phyloP scores from a whole-genome alignment of 768 basidiomycete genomes.

The Tylopilus subfusipes region DNA sequence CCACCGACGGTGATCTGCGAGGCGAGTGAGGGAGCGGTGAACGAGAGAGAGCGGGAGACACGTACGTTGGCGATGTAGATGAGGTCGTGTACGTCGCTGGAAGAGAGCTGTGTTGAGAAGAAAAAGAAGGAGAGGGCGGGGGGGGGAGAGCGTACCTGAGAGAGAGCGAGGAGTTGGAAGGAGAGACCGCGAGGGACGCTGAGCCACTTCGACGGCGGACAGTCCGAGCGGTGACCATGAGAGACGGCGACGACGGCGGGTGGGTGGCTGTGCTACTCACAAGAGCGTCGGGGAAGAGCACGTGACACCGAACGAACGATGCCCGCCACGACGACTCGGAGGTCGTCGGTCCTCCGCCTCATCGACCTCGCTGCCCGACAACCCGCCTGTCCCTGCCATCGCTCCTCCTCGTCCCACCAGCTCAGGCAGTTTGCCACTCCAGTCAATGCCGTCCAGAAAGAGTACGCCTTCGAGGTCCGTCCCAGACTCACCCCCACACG shows the following conservation, averaged over 20 bases:
- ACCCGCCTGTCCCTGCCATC: slow-evolving; percentile 76
- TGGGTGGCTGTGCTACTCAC: slow-evolving; percentile 16
- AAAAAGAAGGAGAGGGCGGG: neutral
- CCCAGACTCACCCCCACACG: neutral
- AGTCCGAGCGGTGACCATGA: no score
- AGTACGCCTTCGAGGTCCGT: slow-evolving; percentile 86
- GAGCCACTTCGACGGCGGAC: slow-evolving; percentile 40
- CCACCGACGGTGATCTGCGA: slow-evolving; percentile 65
- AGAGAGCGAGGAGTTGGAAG: slow-evolving; percentile 23
- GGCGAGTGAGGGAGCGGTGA: slow-evolving; percentile 1
- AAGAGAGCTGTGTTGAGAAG: slow-evolving; percentile 14
- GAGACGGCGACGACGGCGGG: neutral
- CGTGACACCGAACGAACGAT: slow-evolving; percentile 13
- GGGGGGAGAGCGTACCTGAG: slow-evolving; percentile 16
- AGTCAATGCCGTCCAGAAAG: slow-evolving; percentile 66
- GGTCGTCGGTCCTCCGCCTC: slow-evolving; percentile 65
- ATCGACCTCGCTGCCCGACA: slow-evolving; percentile 69
- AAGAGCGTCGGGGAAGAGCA: neutral
- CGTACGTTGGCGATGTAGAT: slow-evolving; percentile 77
- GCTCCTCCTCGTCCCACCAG: slow-evolving; percentile 54
- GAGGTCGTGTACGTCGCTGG: slow-evolving; percentile 70
- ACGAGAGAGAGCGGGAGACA: neutral
- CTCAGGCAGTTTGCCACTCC: slow-evolving; percentile 77
- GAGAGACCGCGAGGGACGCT: slow-evolving; percentile 15
- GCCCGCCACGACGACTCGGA: slow-evolving; percentile 51